Conservation (phyloP, 1,139 yeast species). For the Pneumocystis carinii region DNA sequence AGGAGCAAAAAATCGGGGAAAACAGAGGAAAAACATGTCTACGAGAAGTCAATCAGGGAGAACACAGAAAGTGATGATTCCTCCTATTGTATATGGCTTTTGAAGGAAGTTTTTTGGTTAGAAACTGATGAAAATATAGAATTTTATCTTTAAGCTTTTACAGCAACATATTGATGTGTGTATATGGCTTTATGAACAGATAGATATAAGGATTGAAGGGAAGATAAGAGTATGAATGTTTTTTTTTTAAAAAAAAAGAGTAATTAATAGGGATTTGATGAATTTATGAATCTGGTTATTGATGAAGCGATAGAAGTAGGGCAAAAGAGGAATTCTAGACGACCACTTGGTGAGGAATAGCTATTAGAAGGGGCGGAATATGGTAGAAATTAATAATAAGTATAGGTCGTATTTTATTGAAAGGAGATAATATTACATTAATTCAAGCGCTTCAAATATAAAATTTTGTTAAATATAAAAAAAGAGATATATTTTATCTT, state of each 20-base stretch:
- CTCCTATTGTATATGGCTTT: slow-evolving; percentile 9
- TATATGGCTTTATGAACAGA: slow-evolving; percentile 82
- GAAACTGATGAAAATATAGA: slow-evolving; percentile 19
- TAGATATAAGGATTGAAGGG: slow-evolving; percentile 65
- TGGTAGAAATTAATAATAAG: neutral
- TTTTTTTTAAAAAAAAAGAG: neutral
- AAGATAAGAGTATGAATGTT: slow-evolving; percentile 33
- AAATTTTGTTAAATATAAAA: neutral
- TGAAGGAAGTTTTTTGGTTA: neutral
- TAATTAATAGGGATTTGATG: slow-evolving; percentile 63
- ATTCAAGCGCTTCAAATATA: slow-evolving; percentile 31
- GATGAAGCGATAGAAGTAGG: slow-evolving; percentile 70
- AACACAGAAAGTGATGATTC: slow-evolving; percentile 13
- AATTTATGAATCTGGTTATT: slow-evolving; percentile 90
- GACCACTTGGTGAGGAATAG: slow-evolving; percentile 28
- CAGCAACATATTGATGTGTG: slow-evolving; percentile 70
- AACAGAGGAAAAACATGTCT: neutral
- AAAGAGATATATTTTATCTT: neutral
- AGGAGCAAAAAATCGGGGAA: neutral
- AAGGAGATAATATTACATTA: slow-evolving; percentile 87
- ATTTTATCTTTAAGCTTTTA: slow-evolving; percentile 69
- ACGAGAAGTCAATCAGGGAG: slow-evolving; percentile 5
- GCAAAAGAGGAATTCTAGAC: slow-evolving; percentile 30
- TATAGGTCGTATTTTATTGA: slow-evolving; percentile 45
- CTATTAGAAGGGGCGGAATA: too few relatives aligned